Base-by-base conservation (phyloP, 176 grass and related monocot species). In the Ananas comosus region DNA sequence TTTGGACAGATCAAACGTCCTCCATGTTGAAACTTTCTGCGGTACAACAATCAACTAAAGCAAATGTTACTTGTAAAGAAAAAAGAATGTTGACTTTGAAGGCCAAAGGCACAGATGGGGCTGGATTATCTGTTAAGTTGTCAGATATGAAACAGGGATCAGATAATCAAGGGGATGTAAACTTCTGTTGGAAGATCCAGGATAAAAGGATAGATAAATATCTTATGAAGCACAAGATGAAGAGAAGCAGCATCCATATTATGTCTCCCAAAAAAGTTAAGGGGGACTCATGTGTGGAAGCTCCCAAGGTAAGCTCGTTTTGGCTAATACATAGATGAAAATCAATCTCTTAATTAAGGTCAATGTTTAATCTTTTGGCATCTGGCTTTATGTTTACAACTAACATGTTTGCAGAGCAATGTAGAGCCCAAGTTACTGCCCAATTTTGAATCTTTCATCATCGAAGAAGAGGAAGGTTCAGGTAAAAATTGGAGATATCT, bases 391-490 rank as follows among this genome's bases (percentile, higher is more conserved):
- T n/a, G 16, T 76, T 76, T 14, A 19, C 50, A 27, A 2, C 24
- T 52, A 65, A 28, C 64, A 23, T 16, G 78, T 75, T 74, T 89
- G 16, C 76, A 92, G 94, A 75, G 23, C 19, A 64, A 84, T 57
- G 51, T 63, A 28, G 82, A 74, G 8, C 68, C 74, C 78, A 97
- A 85, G 71, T 77, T 49, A 73, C 66, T 88, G 70, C 89, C 94
- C 69, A 81, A 68, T 19, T 92, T 97, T 21, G 77, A 90, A 53
- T 12, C 51, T 80, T 97, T 86, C 74, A 75, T 70, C 51, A 81
- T 90, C 73, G 86, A 92, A 87, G 89, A 92, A 67, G 94, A 97
- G 71, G 94, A 97, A 90, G 94, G 94, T 6, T 93, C 89, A 92
- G 94, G 94, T 93, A 83, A 66, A 74, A 2, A 50, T 19, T 64